Evolutionary conservation across 768 basidiomycete species (phyloP).

Genomic region (Tulasnella sp.): DNA sequence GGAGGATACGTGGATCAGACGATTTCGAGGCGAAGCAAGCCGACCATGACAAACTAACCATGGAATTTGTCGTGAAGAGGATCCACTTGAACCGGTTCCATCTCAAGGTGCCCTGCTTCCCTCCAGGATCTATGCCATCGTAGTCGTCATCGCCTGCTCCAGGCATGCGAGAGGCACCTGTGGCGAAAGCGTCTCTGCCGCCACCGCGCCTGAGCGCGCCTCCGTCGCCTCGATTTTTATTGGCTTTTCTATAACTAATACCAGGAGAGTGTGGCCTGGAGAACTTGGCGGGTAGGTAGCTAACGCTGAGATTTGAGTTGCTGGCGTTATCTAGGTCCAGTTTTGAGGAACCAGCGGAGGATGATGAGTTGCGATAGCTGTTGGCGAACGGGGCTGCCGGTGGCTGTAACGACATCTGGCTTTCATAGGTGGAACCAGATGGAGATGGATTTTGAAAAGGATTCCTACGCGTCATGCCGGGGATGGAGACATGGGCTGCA

Average conservation of each 20-base stretch:
- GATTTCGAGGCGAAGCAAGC: not conserved
- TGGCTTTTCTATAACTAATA: conserved; percentile 23
- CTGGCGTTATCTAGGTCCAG: not conserved
- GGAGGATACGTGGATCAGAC: not conserved
- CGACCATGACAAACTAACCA: conserved; percentile 28
- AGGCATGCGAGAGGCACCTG: conserved; percentile 44
- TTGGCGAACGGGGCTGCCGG: conserved; percentile 12
- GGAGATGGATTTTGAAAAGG: conserved; percentile 12
- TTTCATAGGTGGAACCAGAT: not conserved
- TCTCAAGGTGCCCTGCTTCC: conserved; percentile 37
- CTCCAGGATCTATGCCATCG: conserved; percentile 33
- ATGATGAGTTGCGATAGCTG: not conserved
- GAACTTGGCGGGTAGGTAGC: conserved; percentile 72
- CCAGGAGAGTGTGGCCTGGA: conserved; percentile 37
- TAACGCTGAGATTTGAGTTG: conserved; percentile 41
- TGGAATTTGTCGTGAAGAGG: conserved; percentile 52
- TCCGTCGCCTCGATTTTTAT: not conserved
- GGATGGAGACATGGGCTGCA: not conserved
- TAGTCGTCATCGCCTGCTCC: conserved; percentile 45
- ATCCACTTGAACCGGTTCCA: conserved; percentile 86
- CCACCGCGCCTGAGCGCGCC: conserved; percentile 41
- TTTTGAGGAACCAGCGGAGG: not conserved
- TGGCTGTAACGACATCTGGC: conserved; percentile 3
- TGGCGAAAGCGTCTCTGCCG: conserved; percentile 54
- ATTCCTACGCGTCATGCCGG: conserved; percentile 11